Evolutionary conservation across 176 grass and related monocot genomes (phyloP), one percentile per base, ranked within the genome.

Genomic region (Dactylis glomerata): DNA sequence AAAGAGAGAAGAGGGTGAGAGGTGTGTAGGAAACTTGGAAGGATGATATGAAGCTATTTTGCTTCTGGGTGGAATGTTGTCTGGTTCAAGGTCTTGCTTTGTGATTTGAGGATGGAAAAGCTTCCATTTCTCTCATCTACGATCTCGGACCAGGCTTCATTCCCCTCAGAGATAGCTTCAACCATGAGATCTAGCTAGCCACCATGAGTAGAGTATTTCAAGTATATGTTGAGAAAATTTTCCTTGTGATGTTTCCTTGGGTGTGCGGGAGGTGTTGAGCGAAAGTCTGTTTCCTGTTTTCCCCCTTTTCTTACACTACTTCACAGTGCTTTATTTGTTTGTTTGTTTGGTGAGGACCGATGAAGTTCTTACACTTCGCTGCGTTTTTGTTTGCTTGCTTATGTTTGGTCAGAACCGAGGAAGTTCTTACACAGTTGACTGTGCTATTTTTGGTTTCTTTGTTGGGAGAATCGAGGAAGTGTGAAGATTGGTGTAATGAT

Each of bases 81-180:
- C 81, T 94, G 94, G 92, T 91, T 94, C 94, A 91, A 94, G 94
- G 94, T 61, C 34, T 83, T 49, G 59, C 70, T 31, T 61, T 86
- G 10, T 31, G 37, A 66, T 88, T 58, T 38, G 45, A 82, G 82
- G 19, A 88, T 85, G 72, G 30, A 33, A 22, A 17, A 2, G 62
- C 64, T 51, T 77, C 81, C 41, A 70, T 75, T 54, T 75, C 38
- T 88, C 23, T 65, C 2, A 59, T 75, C 26, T 20, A 3, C 0
- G 81, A 94, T 94, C 96, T 98, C 96, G 96, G 96, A 98, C 96
- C 96, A 98, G 96, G 96, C 96, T 95, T 98, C 96, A 98, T 98
- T 98, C 96, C 96, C 93, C 96, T 85, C 83, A 92, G 85, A 65
- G 52, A 87, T 86, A 91, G 91, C 87, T 93, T 98, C 89, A 92